Conservation (phyloP, 1,284 basidiomycete species). For the Tremellales sp. region DNA sequence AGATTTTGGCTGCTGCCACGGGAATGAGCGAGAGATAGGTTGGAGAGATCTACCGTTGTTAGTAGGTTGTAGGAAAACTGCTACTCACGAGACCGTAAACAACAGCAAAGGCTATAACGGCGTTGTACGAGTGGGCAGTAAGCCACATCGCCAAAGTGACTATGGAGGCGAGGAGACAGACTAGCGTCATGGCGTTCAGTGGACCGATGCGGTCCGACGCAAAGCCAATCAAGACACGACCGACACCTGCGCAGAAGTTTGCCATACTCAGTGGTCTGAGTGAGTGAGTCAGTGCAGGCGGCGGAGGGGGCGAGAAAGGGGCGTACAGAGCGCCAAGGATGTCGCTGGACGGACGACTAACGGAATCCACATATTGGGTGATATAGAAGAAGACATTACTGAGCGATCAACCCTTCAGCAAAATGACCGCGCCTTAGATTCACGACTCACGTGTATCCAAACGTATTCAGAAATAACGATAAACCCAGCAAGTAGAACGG, state of each 20-base stretch:
- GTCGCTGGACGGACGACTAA: not conserved
- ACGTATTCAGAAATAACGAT: conserved; percentile 22
- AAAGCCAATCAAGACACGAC: conserved; percentile 24
- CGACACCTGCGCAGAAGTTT: conserved; percentile 21
- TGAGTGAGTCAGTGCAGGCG: not conserved
- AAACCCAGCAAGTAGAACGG: conserved; percentile 28
- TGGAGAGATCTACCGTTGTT: conserved; percentile 18
- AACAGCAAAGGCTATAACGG: conserved; percentile 20
- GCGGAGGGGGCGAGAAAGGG: not conserved
- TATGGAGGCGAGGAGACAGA: conserved; percentile 20
- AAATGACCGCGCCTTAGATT: not conserved
- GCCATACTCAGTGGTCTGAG: conserved; percentile 21
- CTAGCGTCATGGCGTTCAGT: conserved; percentile 26
- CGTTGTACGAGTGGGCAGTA: conserved; percentile 23
- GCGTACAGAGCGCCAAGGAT: conserved; percentile 13
- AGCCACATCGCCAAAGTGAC: conserved; percentile 28
- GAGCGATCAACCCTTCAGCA: not conserved
- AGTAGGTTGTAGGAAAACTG: not conserved
- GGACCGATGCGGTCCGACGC: conserved; percentile 26
- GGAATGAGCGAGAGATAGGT: conserved; percentile 34
- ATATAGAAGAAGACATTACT: not conserved
- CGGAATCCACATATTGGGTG: conserved; percentile 1
- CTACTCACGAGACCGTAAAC: conserved; percentile 23
- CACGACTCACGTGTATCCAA: conserved; percentile 28
- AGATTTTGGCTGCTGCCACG: conserved; percentile 32